phyloP scores from a whole-genome alignment of 2,329 filamentous ascomycete genomes.

The Claviceps fusiformis region DNA sequence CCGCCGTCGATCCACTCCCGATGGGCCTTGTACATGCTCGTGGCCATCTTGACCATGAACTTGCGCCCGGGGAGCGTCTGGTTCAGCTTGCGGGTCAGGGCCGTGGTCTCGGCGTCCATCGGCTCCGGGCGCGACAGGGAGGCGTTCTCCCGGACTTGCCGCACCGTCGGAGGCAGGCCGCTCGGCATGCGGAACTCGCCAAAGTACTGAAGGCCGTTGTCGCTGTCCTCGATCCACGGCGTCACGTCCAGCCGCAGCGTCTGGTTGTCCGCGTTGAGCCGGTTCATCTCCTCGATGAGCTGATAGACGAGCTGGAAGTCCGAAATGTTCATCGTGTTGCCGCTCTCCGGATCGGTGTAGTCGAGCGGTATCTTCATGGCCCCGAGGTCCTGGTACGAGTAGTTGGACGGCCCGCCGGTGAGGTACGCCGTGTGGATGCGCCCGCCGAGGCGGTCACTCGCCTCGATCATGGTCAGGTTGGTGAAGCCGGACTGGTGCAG shows the following conservation, averaged over 20 bases:
- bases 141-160: slow-evolving; percentile 31
- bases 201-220: slow-evolving; percentile 39
- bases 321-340: slow-evolving; percentile 42
- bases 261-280: slow-evolving; percentile 36
- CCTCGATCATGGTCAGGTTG: slow-evolving; percentile 50
- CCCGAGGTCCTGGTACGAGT: slow-evolving; percentile 55
- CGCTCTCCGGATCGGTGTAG: slow-evolving; percentile 31
- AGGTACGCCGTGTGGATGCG: slow-evolving; percentile 52
- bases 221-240: slow-evolving; percentile 42
- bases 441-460: slow-evolving; percentile 45
- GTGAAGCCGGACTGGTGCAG: slow-evolving; percentile 37
- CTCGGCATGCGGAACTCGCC: slow-evolving; percentile 32
- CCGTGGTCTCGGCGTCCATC: slow-evolving; percentile 18
- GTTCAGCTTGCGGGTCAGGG: slow-evolving; percentile 23
- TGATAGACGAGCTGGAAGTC: slow-evolving; percentile 55
- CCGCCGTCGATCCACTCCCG: slow-evolving; percentile 21
- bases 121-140: slow-evolving; percentile 14
- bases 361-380: slow-evolving; percentile 50
- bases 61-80: slow-evolving; percentile 21
- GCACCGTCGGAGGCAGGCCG: slow-evolving; percentile 38
- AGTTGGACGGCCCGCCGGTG: slow-evolving; percentile 42
- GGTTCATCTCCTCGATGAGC: slow-evolving; percentile 45
- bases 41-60: slow-evolving; percentile 23
- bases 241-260: slow-evolving; percentile 47
- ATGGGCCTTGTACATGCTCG: slow-evolving; percentile 32